A percentile compares a stretch with the other conserved stretches of the same genome.
phyloP scores from a whole-genome alignment of 192 early-diverging fungal genomes.

The Gaertneriomyces semiglobifer region DNA sequence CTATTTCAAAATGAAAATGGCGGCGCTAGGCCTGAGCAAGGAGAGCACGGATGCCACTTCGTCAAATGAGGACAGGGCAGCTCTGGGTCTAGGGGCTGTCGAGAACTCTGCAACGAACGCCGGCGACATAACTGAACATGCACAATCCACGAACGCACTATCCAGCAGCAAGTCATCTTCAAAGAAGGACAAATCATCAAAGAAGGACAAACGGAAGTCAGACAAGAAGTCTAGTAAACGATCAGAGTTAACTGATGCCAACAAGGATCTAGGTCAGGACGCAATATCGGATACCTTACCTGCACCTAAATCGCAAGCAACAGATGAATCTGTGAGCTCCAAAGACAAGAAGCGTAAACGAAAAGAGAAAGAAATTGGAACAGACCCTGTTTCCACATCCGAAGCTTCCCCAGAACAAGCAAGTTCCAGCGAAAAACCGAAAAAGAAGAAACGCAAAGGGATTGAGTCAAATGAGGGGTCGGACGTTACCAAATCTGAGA shows the following conservation, averaged over 20 bases:
- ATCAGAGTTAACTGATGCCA: conserved; percentile 24
- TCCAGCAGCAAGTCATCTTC: conserved; percentile 22
- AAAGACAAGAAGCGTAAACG: conserved; percentile 11
- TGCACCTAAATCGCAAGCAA: background rate
- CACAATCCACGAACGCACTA: conserved; percentile 17
- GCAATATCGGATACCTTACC: conserved; percentile 32
- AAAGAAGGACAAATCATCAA: conserved; percentile 29
- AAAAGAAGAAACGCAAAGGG: conserved; percentile 35
- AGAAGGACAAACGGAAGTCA: conserved; percentile 12
- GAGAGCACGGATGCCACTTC: conserved; percentile 16
- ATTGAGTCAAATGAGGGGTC: conserved; percentile 14
- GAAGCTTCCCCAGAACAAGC: background rate
- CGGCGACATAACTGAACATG: conserved; percentile 1
- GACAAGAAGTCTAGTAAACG: conserved; percentile 17
- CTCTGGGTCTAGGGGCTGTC: conserved; percentile 1
- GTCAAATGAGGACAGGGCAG: conserved; percentile 2
- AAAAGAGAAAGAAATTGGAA: conserved; percentile 37
- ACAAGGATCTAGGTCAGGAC: conserved; percentile 32
- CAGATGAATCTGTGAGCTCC: conserved; percentile 15
- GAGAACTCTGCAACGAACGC: background rate
- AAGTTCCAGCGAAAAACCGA: conserved; percentile 3
- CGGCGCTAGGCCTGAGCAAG: conserved; percentile 7
- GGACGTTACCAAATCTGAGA: conserved; percentile 36
- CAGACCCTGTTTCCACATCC: conserved; percentile 21
- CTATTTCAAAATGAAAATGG: conserved; percentile 46